Base-by-base conservation (phyloP, 352 stramenopile genomes). In the Phytophthora syringae region DNA sequence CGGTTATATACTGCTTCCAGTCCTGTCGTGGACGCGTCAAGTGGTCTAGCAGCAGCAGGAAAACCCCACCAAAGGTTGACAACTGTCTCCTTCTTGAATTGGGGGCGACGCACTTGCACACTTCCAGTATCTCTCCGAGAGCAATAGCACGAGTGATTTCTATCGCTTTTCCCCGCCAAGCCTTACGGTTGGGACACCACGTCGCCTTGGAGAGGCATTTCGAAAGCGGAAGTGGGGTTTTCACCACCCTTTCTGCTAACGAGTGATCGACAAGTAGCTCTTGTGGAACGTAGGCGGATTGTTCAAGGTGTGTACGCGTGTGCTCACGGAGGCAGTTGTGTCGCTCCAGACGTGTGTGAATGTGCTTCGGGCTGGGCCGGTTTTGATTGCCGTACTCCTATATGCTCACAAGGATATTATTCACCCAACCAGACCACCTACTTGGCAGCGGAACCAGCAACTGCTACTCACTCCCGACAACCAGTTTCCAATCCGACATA, bases 341-440 rank as follows among this genome's bases (percentile, higher is more conserved):
- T 96, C 2, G 64, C 86, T 10, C 95, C 96, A 7, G 95, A 94
- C 44, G 78, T 98, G 2, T 99, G 97, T 73, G 70, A 82, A 49
- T 99, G 97, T 55, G 77, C 87, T 0, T 48, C 71, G 3, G 96
- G 96, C 12, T 99, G 96, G 96, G 75, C 87, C 15, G 97, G 97
- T 43, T 99, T 99, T 65, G 97, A 99, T 74, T 99, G 97, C 76
- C 90, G 96, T 25, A 98, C 91, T 40, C 97, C 97, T 10, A 76
- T 98, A 16, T 98, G 95, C 62, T 76, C 60, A 2, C 93, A 98
- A 80, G 96, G 96, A 20, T 98, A 98, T 71, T 98, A 96, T 64
- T 84, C 89, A 32, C 77, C 82, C 5, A 68, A 81, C 2, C 91
- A 98, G 65, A 42, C 56, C 6, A 77, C 61, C 1, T 98, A 93